Evolutionary conservation across 768 basidiomycete genomes (phyloP).

Genomic region (Trametopsis cervina): DNA sequence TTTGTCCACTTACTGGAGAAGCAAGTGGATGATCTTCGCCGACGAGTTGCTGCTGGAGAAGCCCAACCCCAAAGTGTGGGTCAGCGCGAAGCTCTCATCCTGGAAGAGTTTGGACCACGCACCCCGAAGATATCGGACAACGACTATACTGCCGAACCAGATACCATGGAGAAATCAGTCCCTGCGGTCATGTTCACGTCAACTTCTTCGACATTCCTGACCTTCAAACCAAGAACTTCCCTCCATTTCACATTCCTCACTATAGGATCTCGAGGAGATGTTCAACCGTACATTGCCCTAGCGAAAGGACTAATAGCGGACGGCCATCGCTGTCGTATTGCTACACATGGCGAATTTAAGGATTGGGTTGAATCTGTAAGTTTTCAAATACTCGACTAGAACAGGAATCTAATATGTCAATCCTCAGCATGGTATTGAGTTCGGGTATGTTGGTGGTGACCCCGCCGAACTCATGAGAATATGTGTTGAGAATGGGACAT

Average conservation of each 20-base stretch:
- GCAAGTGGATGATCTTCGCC: slow-evolving; percentile 70
- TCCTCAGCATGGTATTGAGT: slow-evolving; percentile 88
- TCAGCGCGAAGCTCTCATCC: slow-evolving; percentile 65
- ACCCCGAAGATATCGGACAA: slow-evolving; percentile 35
- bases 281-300: slow-evolving; percentile 95
- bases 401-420: slow-evolving; percentile 4
- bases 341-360: slow-evolving; percentile 91
- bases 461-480: slow-evolving; percentile 97
- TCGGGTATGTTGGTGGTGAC: slow-evolving; percentile 90
- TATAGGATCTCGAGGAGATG: slow-evolving; percentile 94
- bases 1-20: slow-evolving; percentile 71
- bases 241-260: slow-evolving; percentile 92
- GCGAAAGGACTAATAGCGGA: slow-evolving; percentile 87
- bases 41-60: slow-evolving; percentile 40
- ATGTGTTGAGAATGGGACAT: slow-evolving; percentile 97
- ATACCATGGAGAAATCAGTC: slow-evolving; percentile 51
- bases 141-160: slow-evolving; percentile 4
- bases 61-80: slow-evolving; percentile 37
- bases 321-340: slow-evolving; percentile 85
- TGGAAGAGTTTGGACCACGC: slow-evolving; percentile 77
- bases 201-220: slow-evolving; percentile 92
- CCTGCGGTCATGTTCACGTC: slow-evolving; percentile 97
- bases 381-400: slow-evolving; percentile 1
- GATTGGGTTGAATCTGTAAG: slow-evolving; percentile 93
- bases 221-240: slow-evolving; percentile 85